Conservation (phyloP, 257 asterid genomes). For the Nicotiana knightiana region DNA sequence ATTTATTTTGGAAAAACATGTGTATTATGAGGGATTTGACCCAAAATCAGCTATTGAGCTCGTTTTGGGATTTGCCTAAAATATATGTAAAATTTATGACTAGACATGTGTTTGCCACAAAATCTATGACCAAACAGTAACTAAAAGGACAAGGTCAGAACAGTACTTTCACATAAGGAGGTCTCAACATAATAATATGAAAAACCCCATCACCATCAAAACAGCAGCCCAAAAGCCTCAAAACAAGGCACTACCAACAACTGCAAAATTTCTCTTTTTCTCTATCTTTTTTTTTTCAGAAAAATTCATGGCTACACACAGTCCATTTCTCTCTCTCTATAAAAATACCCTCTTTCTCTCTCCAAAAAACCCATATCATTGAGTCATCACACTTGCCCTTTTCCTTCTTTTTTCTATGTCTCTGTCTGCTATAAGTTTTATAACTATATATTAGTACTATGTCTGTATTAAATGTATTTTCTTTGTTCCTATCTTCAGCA, state of each 20-base stretch:
- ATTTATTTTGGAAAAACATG: no score
- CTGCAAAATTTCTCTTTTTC: constrained; percentile 18
- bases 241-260: constrained; percentile 5
- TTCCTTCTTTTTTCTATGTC: not conserved
- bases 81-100: no score
- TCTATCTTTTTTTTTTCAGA: constrained; percentile 21
- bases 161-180: not conserved
- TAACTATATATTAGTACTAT: not conserved
- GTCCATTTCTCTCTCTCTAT: not conserved
- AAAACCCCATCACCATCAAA: not conserved
- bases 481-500: not conserved
- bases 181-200: not conserved
- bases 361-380: not conserved
- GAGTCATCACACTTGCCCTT: not conserved
- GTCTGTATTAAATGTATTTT: not conserved
- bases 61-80: no score
- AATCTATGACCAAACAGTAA: no score
- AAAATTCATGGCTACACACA: constrained; percentile 13
- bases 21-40: no score
- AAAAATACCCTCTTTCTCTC: constrained; percentile 11
- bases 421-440: not conserved
- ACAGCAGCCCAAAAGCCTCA: not conserved
- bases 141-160: not conserved
- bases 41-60: no score
- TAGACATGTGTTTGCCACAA: no score